Conservation (phyloP, 371 early-diverging fungal genomes). For the Mucor indicus region DNA sequence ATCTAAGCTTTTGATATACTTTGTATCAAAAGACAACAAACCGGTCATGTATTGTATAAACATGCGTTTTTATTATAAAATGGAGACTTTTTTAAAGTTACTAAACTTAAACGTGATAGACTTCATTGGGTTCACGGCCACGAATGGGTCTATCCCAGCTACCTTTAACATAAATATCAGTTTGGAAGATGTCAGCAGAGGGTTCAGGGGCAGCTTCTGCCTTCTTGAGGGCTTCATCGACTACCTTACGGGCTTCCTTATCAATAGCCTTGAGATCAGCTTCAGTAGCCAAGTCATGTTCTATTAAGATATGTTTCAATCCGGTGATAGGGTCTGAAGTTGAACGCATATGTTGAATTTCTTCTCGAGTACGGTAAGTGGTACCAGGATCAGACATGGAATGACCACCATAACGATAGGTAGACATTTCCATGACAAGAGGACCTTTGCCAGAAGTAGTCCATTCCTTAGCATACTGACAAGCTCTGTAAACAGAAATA, state of each 20-base stretch:
- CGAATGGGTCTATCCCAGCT: constrained; percentile 68
- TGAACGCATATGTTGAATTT: constrained; percentile 92
- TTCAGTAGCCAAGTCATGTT: constrained; percentile 67
- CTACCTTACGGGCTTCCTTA: constrained; percentile 76
- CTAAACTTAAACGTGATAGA: no score
- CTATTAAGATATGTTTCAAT: constrained; percentile 76
- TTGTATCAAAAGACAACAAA: no score
- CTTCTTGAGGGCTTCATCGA: constrained; percentile 80
- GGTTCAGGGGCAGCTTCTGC: constrained; percentile 86
- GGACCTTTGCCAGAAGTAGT: constrained; percentile 82
- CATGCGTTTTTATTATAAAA: no score
- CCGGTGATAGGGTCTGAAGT: constrained; percentile 89
- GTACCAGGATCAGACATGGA: constrained; percentile 99
- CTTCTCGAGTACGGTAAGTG: constrained; percentile 91
- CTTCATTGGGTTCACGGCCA: constrained; percentile 71
- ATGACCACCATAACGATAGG: constrained; percentile 98
- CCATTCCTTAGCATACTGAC: constrained; percentile 79
- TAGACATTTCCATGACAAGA: constrained; percentile 92
- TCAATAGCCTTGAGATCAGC: constrained; percentile 90
- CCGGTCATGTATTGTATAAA: no score
- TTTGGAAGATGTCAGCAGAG: constrained; percentile 65
- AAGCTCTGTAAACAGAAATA: constrained; percentile 84
- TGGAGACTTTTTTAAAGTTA: no score
- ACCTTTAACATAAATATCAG: constrained; percentile 77
- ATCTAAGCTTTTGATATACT: no score